Base-by-base conservation (phyloP, 2,329 filamentous ascomycete genomes). In the Zymoseptoria brevis region DNA sequence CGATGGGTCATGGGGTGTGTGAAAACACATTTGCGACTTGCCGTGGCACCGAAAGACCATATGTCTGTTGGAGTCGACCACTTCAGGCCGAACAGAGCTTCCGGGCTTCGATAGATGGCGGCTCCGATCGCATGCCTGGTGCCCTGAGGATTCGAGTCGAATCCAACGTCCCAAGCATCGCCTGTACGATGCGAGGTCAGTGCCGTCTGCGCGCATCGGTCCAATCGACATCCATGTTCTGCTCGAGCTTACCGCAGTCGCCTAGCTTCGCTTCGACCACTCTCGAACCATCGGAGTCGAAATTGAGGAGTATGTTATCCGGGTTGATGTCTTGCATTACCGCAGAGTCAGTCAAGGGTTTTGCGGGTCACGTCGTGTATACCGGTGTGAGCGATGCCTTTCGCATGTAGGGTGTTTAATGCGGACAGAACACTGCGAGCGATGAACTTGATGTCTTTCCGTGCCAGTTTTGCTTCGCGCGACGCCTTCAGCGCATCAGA, bases 31-130 rank as follows among this genome's bases (percentile, higher is more conserved):
- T 22, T 22, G 21, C 21, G 4, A 22, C 71, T 57, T 65, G 72
- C 72, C 62, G 70, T 70, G 53, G 72, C 63, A 49, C 74, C 71
- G 60, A 75, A 74, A 50, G 74, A 76, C 72, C 73, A 76, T 60
- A 76, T 75, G 57, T 76, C 73, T 50, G 72, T 70, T 21, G 74
- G 66, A 48, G 69, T 71, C 51, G 71, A 73, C 73, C 73, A 76
- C 53, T 63, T 67, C 49, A 72, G 57, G 45, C 68, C 60, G 21
- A 74, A 54, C 57, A 68, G 62, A 8, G 71, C 67, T 64, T 76
- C 72, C 57, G 73, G 73, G 56, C 74, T 76, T 58, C 73, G 62
- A 62, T 71, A 77, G 41, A 76, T 72, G 22, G 71, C 62, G 35
- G 74, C 67, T 58, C 73, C 74, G 8, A 76, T 73, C 53, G 60